Base-by-base conservation (phyloP, 106 monocot species). In the Vanilla planifolia region DNA sequence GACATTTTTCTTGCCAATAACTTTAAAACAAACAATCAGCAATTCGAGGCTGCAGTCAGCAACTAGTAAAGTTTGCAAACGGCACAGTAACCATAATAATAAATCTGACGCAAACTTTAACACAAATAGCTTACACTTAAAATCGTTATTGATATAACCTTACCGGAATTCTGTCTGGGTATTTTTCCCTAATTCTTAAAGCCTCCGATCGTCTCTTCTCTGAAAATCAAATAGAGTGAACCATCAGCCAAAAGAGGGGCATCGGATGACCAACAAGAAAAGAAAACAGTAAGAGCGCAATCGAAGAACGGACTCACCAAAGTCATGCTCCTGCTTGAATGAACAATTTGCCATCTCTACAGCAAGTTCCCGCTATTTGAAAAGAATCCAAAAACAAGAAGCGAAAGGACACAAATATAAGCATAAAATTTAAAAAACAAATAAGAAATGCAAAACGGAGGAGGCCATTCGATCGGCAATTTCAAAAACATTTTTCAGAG, bases 141-240 rank as follows among this genome's bases (percentile, higher is more conserved):
- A 26, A 40, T 40, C 14, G 11, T 14, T 5, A 2, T 15, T 13
- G 15, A 57, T 13, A 16, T 6, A 57, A 22, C 16, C 51, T 51
- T 34, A 65, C 64, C 36, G 64, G 64, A 51, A 65, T 51, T 20
- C 64, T 33, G 8, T 65, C 64, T 15, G 48, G 64, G 24, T 65
- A 65, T 23, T 65, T 65, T 25, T 51, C 51, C 39, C 28, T 65
- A 19, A 65, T 65, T 48, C 64, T 65, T 25, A 37, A 50, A 65
- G 64, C 33, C 34, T 65, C 64, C 0, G 36, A 36, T n/a, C 51
- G 21, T 25, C 64, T 50, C 51, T 51, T 65, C 64, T 65, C 64
- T 65, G 51, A 20, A 65, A 22, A 65, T 0, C 48, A 10, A 19
- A 63, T n/a, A 63, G 34, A 22, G 6, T 6, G 46, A 10, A 32